Conservation (phyloP, 345 rosid genomes). For the Isatis tinctoria region DNA sequence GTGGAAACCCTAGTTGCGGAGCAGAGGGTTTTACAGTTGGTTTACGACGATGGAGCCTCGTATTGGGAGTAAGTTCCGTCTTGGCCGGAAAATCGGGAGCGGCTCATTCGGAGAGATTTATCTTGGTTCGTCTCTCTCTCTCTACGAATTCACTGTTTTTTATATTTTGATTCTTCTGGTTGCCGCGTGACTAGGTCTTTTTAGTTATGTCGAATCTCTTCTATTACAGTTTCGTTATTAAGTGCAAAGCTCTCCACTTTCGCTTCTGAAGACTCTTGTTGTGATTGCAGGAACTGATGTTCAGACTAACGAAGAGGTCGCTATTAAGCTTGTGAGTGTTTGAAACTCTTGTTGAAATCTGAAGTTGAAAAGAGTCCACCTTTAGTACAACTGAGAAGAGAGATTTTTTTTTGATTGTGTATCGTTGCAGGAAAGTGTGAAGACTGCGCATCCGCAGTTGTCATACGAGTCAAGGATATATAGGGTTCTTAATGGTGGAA, state of each 20-base stretch:
- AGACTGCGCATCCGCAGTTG: conserved; percentile 89
- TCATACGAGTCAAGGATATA: conserved; percentile 77
- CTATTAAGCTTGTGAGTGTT: conserved; percentile 85
- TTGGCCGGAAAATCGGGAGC: conserved; percentile 97
- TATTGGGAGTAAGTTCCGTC: conserved; percentile 77
- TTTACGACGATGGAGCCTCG: conserved; percentile 61
- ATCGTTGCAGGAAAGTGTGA: conserved; percentile 62
- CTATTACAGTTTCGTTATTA: not conserved
- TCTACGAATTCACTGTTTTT: not conserved
- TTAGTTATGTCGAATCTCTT: not conserved
- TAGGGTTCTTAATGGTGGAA: conserved; percentile 89
- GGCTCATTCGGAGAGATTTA: conserved; percentile 98
- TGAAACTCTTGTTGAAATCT: not conserved
- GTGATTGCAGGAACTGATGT: conserved; percentile 63
- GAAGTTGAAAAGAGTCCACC: not conserved
- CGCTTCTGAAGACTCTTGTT: not conserved
- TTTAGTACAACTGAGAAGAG: not conserved
- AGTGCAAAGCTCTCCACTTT: not conserved
- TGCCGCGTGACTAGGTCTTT: not conserved
- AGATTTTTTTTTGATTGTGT: not conserved
- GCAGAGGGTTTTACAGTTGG: not conserved
- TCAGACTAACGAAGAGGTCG: conserved; percentile 91
- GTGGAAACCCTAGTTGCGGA: not conserved
- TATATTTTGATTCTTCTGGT: not conserved
- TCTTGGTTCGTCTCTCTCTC: conserved; percentile 48